Evolutionary conservation across 148 eudicot genomes (phyloP).

Genomic region (Talinum fruticosum): DNA sequence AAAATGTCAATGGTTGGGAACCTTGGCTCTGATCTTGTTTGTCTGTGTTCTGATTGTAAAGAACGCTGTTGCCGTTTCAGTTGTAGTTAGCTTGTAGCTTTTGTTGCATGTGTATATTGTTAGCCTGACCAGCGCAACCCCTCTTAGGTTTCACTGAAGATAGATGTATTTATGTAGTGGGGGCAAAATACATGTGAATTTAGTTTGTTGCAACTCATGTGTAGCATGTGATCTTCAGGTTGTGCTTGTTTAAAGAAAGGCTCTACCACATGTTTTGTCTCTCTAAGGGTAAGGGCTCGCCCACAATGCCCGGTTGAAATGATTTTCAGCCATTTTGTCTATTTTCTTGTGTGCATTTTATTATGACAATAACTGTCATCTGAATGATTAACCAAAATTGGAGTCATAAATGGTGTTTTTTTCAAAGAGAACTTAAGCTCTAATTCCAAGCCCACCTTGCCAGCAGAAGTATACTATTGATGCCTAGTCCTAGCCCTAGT

Average conservation of each 20-base stretch:
- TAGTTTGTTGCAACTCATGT: not conserved
- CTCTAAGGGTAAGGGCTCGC: too few species aligned
- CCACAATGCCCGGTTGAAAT: too few species aligned
- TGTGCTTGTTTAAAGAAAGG: not conserved
- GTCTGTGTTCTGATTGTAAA: not conserved
- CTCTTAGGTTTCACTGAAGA: not conserved
- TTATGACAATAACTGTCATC: too few species aligned
- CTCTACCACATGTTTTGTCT: too few species aligned
- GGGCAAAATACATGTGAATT: not conserved
- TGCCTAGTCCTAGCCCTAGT: too few species aligned
- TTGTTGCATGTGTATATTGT: not conserved
- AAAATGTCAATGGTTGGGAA: slow-evolving; percentile 2
- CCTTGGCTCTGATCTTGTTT: not conserved
- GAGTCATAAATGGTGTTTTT: too few species aligned
- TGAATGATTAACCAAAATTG: too few species aligned
- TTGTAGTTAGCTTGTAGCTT: not conserved
- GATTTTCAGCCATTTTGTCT: too few species aligned
- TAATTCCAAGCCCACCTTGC: too few species aligned
- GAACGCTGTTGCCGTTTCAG: not conserved
- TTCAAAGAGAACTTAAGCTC: too few species aligned
- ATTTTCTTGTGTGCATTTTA: too few species aligned
- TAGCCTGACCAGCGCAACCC: not conserved
- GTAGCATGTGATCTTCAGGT: not conserved
- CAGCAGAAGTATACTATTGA: too few species aligned
- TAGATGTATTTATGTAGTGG: not conserved